Percentiles rank a stretch among this genome's conserved stretches.
Conservation (phyloP, 352 stramenopile species). For the Globisporangium nunn region DNA sequence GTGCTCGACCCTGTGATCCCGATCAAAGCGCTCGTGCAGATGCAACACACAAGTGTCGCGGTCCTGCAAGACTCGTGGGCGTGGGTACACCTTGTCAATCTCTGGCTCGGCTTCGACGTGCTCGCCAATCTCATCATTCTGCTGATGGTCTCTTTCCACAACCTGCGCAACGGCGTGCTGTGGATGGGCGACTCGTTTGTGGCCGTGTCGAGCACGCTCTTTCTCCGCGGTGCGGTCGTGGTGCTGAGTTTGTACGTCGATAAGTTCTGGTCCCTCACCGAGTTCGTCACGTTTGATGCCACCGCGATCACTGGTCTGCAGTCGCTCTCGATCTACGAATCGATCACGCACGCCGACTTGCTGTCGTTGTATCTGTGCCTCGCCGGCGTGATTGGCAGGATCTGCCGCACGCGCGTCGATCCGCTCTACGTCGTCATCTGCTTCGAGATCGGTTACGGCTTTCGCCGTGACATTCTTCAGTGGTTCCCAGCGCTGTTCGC, state of each 20-base stretch:
- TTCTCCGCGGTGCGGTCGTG: slow-evolving; percentile 24
- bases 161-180: slow-evolving; percentile 22
- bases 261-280: slow-evolving; percentile 32
- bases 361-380: slow-evolving; percentile 13
- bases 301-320: slow-evolving; percentile 10
- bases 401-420: slow-evolving; percentile 8
- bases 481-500: neutral
- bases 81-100: slow-evolving; percentile 39
- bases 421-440: slow-evolving; percentile 19
- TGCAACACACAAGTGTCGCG: slow-evolving; percentile 17
- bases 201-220: slow-evolving; percentile 24
- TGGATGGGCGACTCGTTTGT: slow-evolving; percentile 39
- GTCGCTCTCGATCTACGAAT: slow-evolving; percentile 1
- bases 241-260: slow-evolving; percentile 35
- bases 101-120: slow-evolving; percentile 29
- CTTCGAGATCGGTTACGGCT: slow-evolving; percentile 25
- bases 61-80: slow-evolving; percentile 35
- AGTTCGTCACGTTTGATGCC: slow-evolving; percentile 33
- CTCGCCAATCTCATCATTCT: slow-evolving; percentile 27
- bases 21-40: slow-evolving; percentile 16
- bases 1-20: slow-evolving; percentile 22
- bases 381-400: neutral
- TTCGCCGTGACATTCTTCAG: slow-evolving; percentile 9
- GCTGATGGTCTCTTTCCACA: slow-evolving; percentile 23
- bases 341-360: slow-evolving; percentile 15